Conservation (phyloP, 306 rosid species). For the Cucurbita ficifolia region DNA sequence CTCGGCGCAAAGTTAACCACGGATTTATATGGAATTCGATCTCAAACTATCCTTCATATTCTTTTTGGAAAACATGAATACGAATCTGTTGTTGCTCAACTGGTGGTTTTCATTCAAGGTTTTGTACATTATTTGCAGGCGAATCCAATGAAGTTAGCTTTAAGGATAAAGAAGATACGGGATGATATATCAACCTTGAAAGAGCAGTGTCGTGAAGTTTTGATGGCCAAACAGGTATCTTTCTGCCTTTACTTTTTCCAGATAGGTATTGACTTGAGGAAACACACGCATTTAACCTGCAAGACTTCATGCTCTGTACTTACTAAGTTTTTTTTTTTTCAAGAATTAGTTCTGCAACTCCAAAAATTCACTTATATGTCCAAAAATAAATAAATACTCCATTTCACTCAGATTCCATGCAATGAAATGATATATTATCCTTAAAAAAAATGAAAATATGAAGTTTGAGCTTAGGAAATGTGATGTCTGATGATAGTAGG, state of each 20-base stretch:
- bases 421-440: not conserved
- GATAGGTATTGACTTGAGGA: not conserved
- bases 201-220: conserved; percentile 68
- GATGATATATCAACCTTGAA: conserved; percentile 48
- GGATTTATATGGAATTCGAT: not conserved
- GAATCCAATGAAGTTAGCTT: conserved; percentile 75
- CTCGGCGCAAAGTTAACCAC: not conserved
- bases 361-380: too few species aligned
- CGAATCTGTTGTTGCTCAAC: not conserved
- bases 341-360: not conserved
- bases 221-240: conserved; percentile 72
- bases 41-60: not conserved
- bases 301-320: not conserved
- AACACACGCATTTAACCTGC: not conserved
- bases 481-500: not conserved
- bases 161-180: conserved; percentile 62
- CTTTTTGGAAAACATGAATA: not conserved
- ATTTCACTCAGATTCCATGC: not conserved
- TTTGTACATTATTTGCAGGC: conserved; percentile 21
- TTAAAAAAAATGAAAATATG: not conserved
- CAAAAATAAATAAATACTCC: too few species aligned
- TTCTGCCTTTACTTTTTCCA: not conserved
- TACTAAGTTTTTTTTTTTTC: not conserved
- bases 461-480: not conserved
- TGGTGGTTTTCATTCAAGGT: not conserved